Evolutionary conservation across 2,329 filamentous ascomycete species (phyloP), one percentile per base, ranked within the genome.

Genomic region (Plenodomus lindquistii): DNA sequence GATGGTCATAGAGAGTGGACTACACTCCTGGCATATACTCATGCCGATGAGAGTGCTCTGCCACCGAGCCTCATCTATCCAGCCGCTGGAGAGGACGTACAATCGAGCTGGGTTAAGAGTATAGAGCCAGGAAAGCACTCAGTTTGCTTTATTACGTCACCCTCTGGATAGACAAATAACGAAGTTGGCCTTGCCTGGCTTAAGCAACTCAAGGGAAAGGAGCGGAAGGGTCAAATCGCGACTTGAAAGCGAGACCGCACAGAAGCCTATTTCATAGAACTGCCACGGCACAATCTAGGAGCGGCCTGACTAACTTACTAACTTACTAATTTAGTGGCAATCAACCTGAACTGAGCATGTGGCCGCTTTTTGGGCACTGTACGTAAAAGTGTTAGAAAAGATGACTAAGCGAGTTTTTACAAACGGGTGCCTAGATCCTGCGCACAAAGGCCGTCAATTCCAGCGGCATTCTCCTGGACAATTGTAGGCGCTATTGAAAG

Each of bases 1-100:
- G 44, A 56, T 46, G 40, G 50, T 21, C 41, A 46, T 27, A 19
- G 42, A 13, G 24, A 48, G 22, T 57, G 35, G 54, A 50, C 57
- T 19, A 50, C 22, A 1, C 27, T 54, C 4, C 16, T 59, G 40
- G 45, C 48, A 4, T 52, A 22, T 41, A 31, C 55, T 29, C 56
- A 48, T 41, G 54, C 50, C 21, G 42, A 60, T 49, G 40, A 54
- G 5, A 48, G 40, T 20, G 27, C 40, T n/a, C 31, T 57, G 19
- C 42, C 42, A 19, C 53, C 46, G 29, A 24, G 27, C 21, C 43
- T 52, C 34, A 53, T 58, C 13, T 55, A 52, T 44, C n/a, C 42
- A n/a, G 41, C 46, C 37, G 22, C n/a, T n/a, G 37, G 37, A 2
- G 17, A 36, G 16, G 40, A 40, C 24, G 16, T 55, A 40, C 40